Evolutionary conservation across 352 stramenopile genomes (phyloP).

Genomic region (Phytophthora melonis): DNA sequence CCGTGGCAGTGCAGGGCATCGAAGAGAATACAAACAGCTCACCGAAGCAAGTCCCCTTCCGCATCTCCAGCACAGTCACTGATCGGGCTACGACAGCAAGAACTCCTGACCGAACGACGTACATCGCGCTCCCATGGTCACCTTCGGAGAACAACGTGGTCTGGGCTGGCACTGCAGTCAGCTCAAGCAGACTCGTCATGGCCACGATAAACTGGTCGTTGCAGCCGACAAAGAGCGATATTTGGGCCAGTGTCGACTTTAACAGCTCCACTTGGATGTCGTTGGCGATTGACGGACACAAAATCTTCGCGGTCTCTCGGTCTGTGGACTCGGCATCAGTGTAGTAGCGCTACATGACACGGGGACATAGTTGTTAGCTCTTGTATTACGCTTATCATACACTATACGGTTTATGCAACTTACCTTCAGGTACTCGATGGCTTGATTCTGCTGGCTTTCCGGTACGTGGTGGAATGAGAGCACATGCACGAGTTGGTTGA

Average conservation of each 20-base stretch:
- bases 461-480: slow-evolving; percentile 67
- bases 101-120: slow-evolving; percentile 71
- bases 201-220: slow-evolving; percentile 58
- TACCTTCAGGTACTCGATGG: slow-evolving; percentile 66
- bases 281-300: slow-evolving; percentile 73
- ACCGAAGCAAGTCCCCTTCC: slow-evolving; percentile 68
- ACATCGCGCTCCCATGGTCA: slow-evolving; percentile 70
- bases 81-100: slow-evolving; percentile 58
- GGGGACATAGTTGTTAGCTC: background rate
- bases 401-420: background rate
- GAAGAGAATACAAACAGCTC: slow-evolving; percentile 69
- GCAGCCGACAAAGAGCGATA: slow-evolving; percentile 67
- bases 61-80: slow-evolving; percentile 66
- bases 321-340: slow-evolving; percentile 70
- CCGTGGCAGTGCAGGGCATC: background rate
- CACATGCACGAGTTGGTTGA: slow-evolving; percentile 73
- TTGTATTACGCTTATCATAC: background rate
- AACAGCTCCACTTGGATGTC: slow-evolving; percentile 77
- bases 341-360: slow-evolving; percentile 51
- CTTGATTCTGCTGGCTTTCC: slow-evolving; percentile 55
- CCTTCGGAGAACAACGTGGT: slow-evolving; percentile 58
- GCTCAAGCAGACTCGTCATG: slow-evolving; percentile 65
- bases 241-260: slow-evolving; percentile 48
- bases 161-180: slow-evolving; percentile 59
- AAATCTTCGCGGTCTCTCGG: slow-evolving; percentile 65